Conservation (phyloP, 2,329 filamentous ascomycete species). For the Talaromyces sp. region DNA sequence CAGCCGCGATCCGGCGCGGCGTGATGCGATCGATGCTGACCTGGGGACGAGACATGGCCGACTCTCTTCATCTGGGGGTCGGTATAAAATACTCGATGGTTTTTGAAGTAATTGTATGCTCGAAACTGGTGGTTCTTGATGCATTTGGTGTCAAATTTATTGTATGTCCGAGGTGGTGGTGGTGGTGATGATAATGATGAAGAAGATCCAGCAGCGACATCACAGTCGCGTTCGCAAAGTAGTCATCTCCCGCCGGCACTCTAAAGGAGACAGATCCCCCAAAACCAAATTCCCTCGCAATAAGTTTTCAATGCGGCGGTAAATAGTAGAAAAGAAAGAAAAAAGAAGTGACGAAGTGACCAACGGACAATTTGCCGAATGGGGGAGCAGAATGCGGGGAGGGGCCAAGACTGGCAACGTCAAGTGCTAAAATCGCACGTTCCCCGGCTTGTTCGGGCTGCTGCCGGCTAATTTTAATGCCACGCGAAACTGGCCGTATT, state of each 20-base stretch:
- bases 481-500: neutral
- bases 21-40: conserved; percentile 77
- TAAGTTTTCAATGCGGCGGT: neutral
- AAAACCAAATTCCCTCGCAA: neutral
- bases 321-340: neutral
- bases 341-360: neutral
- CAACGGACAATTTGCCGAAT: neutral
- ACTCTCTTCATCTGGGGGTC: neutral
- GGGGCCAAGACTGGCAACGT: neutral
- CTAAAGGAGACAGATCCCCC: neutral
- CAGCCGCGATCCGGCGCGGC: conserved; percentile 64
- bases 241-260: neutral
- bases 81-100: neutral
- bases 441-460: neutral
- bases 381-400: conserved; percentile 1
- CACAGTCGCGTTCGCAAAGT: neutral
- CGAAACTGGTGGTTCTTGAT: too few relatives aligned
- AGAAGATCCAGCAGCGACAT: neutral
- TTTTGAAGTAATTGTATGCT: neutral
- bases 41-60: conserved; percentile 64
- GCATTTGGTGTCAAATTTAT: too few relatives aligned
- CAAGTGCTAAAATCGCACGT: neutral
- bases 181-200: neutral
- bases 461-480: neutral
- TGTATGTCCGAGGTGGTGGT: neutral